Evolutionary conservation across 148 eudicot genomes (phyloP), one percentile per base, ranked within the genome.

Genomic region (Arbutus unedo): DNA sequence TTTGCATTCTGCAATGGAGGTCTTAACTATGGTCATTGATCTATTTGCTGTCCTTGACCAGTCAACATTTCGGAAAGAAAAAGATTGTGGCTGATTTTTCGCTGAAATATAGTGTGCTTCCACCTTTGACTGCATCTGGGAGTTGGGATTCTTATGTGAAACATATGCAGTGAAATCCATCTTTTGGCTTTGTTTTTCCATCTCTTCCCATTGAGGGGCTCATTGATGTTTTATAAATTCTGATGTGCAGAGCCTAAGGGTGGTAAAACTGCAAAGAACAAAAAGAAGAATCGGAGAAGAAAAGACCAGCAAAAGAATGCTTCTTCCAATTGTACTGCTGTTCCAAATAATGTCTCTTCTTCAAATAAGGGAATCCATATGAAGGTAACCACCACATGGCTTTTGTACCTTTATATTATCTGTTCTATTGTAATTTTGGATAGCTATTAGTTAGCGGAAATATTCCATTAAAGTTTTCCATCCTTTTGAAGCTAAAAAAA

Each of bases 271-370:
- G 93, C 90, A 92, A 95, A 93, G 93, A 95, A 95, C 85, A 95
- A 91, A 92, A 95, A 93, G 93, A 95, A 95, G 86, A 90, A 86
- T 68, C 90, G 93, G 25, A 89, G 85, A 86, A 92, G 91, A 83
- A 95, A 92, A 87, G 98, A 93, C 44, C 91, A 87, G 73, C 88
- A 87, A 23, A 89, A 89, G 86, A 89, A 87, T 84, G 78, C 90
- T 89, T 80, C 86, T 84, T 67, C 82, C 6, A 72, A 73, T 53
- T 78, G 80, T 68, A 82, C 79, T 62, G 81, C 76, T 45, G 25
- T 80, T 51, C 81, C 80, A 77, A 79, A 82, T 79, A 59, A 68
- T 64, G 77, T 38, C 68, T 82, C 89, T 86, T 78, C 86, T 81
- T 89, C 86, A 31, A 85, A 73, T 62, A 84, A 86, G 87, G 82